Evolutionary conservation across 202 grass and related monocot genomes (phyloP), one percentile per base, ranked within the genome.

Genomic region (Schoenoplectus tabernaemontani): DNA sequence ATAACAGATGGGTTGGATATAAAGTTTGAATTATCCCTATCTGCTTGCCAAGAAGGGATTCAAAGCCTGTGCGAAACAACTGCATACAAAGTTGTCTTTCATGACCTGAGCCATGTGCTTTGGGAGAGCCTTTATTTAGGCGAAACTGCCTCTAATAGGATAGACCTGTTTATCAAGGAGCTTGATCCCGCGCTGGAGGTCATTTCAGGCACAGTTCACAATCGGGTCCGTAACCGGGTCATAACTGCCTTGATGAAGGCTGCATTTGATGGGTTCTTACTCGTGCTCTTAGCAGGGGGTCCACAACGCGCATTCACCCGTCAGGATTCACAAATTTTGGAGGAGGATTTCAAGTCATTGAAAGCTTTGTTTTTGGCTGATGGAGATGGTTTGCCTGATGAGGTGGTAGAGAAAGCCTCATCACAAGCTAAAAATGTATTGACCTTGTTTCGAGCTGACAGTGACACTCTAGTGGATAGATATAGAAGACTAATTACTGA

Each of bases 211-310:
- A 95, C 67, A 9, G 89, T 95, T 83, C 91, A 98, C 76, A 87
- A 90, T 57, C 91, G 91, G 59, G 81, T 98, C 57, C 86, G 88
- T 72, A 95, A 90, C 76, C 89, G 91, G 39, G 88, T 85, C 24
- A 94, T 98, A 85, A 98, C 91, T 0, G 89, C 96, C 38, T 80
- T 98, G 85, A 95, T 98, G 96, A 98, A 98, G 81, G 96, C 96
- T 16, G 82, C 85, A 38, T 98, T 98, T 89, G 96, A 98, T 39
- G 96, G 91, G 19, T 98, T 98, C 81, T 86, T 98, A 85, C 83
- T 98, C 8, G 96, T 98, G 32, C 90, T 98, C 85, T 88, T 98
- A 80, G 89, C 89, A n/a, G 96, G 96, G 57, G 96, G 96, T 3
- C 96, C 96, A 51, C 80, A 84, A 44, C 96, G 91, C 78, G 81